Evolutionary conservation across 441 rosid species (phyloP), one percentile per base, ranked within the genome.

Genomic region (Gossypium trilobum): DNA sequence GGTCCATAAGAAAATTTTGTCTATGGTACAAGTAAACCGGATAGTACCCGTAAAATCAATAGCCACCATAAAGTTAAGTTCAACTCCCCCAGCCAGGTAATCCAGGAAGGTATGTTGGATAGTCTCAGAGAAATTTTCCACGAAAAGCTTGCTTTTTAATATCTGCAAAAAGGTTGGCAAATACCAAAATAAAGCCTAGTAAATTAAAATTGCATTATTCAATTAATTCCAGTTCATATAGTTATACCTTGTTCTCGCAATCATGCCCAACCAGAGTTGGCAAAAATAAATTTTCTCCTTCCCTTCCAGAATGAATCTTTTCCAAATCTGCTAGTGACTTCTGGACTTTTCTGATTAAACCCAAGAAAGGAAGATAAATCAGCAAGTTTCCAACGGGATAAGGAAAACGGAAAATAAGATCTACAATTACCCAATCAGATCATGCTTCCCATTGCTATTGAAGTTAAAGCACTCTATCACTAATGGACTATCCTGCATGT

Each of bases 61-160:
- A 63, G 98, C 98, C 73, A 88, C 89, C 97, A 93, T 93, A 87
- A 93, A 91, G 85, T 89, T 91, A 76, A 93, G 82, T 78, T 94
- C 96, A 62, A 85, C 91, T 73, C 98, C 98, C 42, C 79, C 88
- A 25, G 85, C 86, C 80, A 91, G 75, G 84, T 91, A 94, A 72
- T 94, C 98, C 70, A 94, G 82, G 80, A 93, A 91, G 46, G 96
- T 90, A 73, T 81, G 79, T 75, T 88, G 91, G 69, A 78, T 73
- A 56, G 85, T 87, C 84, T 91, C 96, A 42, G 88, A 82, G 74
- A 83, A 90, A 74, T 79, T 85, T 68, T 87, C 92, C 70, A 94
- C 89, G 58, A 70, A 88, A 71, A 94, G 80, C 85, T 86, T 89
- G 77, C 96, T 84, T 83, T 90, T 90, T 68, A 89, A 73, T 19